These are phyloP conservation scores for Sclerotinia subarctica DNA, from an alignment of 2,329 filamentous ascomycete genomes.

Conservation along the genomic window DNA sequence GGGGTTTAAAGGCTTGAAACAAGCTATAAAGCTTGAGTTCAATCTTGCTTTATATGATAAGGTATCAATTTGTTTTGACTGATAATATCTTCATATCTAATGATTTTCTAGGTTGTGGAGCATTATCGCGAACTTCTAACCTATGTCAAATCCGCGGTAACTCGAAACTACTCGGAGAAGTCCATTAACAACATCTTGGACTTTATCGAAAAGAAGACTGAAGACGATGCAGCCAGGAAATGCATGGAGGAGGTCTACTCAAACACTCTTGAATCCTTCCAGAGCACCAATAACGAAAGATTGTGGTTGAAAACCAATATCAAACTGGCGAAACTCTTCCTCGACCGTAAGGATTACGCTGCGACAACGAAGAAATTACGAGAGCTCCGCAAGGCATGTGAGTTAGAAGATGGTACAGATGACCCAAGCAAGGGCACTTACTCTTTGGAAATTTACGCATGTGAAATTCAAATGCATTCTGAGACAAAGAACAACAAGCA, in stretches of 20 bases:
- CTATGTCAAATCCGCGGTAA: conserved; percentile 95
- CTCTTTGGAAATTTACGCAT: conserved; percentile 88
- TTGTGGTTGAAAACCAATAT: conserved; percentile 98
- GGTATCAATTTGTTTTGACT: conserved; percentile 46
- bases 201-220: conserved; percentile 87
- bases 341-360: conserved; percentile 86
- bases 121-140: conserved; percentile 95
- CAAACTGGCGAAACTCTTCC: conserved; percentile 86
- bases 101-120: conserved; percentile 65
- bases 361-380: conserved; percentile 78
- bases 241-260: conserved; percentile 97
- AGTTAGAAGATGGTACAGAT: conserved; percentile 79
- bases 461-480: conserved; percentile 98
- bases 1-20: conserved; percentile 98
- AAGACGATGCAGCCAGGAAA: conserved; percentile 66
- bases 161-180: conserved; percentile 97
- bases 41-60: conserved; percentile 84
- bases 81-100: background rate
- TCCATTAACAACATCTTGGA: conserved; percentile 99
- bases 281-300: conserved; percentile 95
- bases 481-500: conserved; percentile 97
- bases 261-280: conserved; percentile 87
- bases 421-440: conserved; percentile 97
- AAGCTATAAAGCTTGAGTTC: conserved; percentile 96
- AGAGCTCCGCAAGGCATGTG: conserved; percentile 86